Evolutionary conservation across 345 rosid genomes (phyloP), one percentile per base, ranked within the genome.

Genomic region (Noccaea bulbosa): DNA sequence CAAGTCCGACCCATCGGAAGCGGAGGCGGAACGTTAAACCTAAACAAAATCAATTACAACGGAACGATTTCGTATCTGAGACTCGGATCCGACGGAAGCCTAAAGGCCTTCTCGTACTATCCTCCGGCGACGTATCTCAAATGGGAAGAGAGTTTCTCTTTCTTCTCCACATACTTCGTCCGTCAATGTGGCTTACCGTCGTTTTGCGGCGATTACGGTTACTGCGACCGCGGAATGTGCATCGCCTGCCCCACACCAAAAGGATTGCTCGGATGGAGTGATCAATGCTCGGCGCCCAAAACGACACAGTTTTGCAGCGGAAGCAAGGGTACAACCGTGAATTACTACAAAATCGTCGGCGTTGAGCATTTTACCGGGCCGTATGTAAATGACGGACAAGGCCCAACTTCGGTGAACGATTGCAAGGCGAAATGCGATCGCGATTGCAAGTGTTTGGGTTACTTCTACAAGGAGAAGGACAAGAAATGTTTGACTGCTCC

Each of bases 381-480:
- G 44, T 81, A 70, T 65, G 82, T 81, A 11, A 77, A 65, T 6
- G 64, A 40, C 2, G 96, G 96, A 34, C 78, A 67, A 37, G 81
- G 82, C 62, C 72, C 72, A 56, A 76, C 58, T 53, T 69, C 75
- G 51, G 59, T 64, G 0, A 72, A 55, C 2, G 82, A 60, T 1
- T 88, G 94, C 14, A 76, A 79, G 24, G 79, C 52, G 0, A 74
- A 82, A 49, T 91, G 87, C 15, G 82, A 67, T 8, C 63, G 51
- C 9, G 86, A 84, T 67, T 88, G 89, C 71, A 87, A 79, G 75
- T 86, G 88, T 69, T 69, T 79, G 77, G 89, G 93, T 1, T 84
- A 81, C 17, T 88, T 88, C 24, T 86, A 84, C 73, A 75, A 76
- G 49, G 79, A 53, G 53, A 77, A 80, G 7, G 67, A 77, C 11